These are phyloP conservation scores for Nelumbo lutea DNA, from an alignment of 164 flowering plant species.

Conservation along the genomic window DNA sequence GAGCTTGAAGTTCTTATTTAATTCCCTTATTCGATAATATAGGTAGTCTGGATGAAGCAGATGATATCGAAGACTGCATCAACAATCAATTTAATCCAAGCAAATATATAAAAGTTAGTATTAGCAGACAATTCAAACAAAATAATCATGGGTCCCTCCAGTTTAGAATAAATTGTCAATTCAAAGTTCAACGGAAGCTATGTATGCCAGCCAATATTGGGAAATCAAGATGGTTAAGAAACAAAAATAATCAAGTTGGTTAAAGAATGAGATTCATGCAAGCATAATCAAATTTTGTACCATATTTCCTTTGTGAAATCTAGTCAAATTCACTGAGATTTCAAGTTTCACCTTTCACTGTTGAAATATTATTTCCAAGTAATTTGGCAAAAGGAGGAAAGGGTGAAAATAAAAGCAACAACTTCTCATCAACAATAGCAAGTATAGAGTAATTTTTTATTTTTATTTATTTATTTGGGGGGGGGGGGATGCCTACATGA, in stretches of 20 bases:
- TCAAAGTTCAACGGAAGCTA: not conserved
- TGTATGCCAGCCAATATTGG: not conserved
- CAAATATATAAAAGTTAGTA: not conserved
- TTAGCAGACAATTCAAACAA: not conserved
- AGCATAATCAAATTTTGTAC: too few relatives aligned
- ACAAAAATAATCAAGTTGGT: too few relatives aligned
- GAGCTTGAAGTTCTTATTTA: constrained; percentile 85
- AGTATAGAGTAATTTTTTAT: not conserved
- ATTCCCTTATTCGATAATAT: constrained; percentile 81
- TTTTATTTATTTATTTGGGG: too few relatives aligned
- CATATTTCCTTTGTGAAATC: too few relatives aligned
- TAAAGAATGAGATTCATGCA: too few relatives aligned
- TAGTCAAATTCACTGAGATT: too few relatives aligned
- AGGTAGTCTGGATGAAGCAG: constrained; percentile 95
- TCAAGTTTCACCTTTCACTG: too few relatives aligned
- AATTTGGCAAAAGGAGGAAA: not conserved
- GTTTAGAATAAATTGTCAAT: not conserved
- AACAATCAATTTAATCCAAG: constrained; percentile 7
- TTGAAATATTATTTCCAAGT: not conserved
- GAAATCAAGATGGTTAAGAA: too few relatives aligned
- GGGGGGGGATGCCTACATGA: not conserved
- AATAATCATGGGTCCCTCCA: constrained; percentile 1
- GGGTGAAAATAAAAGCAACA: not conserved
- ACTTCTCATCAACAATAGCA: not conserved
- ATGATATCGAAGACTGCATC: constrained; percentile 91